A percentile compares a stretch with the other conserved stretches of the same genome.
These are phyloP conservation scores for Beauveria bassiana DNA, from an alignment of 2,329 filamentous ascomycete species.

Conservation along the genomic window DNA sequence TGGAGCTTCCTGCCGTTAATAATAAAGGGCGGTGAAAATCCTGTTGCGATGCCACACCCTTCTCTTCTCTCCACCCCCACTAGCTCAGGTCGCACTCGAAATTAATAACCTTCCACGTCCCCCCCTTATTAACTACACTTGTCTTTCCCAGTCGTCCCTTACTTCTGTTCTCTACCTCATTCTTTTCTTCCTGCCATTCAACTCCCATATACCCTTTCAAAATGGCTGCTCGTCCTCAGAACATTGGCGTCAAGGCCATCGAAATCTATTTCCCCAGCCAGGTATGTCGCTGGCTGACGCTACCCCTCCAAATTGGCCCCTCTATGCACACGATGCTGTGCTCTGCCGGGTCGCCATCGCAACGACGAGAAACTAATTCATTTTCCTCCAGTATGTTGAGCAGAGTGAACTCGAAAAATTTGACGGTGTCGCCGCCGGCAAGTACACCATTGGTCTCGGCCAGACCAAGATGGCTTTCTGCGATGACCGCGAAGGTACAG, in stretches of 20 bases:
- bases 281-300: slow-evolving; percentile 41
- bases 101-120: slow-evolving; percentile 8
- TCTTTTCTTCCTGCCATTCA: neutral
- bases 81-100: slow-evolving; percentile 7
- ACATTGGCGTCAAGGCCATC: slow-evolving; percentile 89
- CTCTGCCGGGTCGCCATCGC: slow-evolving; percentile 11
- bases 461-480: slow-evolving; percentile 92
- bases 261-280: slow-evolving; percentile 83
- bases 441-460: slow-evolving; percentile 86
- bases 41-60: slow-evolving; percentile 1
- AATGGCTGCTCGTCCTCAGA: slow-evolving; percentile 73
- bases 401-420: slow-evolving; percentile 78
- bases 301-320: slow-evolving; percentile 9
- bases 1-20: neutral
- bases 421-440: slow-evolving; percentile 72
- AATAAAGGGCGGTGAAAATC: slow-evolving; percentile 14
- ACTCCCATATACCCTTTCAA: slow-evolving; percentile 18
- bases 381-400: slow-evolving; percentile 63
- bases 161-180: slow-evolving; percentile 1
- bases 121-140: slow-evolving; percentile 6
- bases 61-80: slow-evolving; percentile 2
- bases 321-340: slow-evolving; percentile 11
- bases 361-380: slow-evolving; percentile 17
- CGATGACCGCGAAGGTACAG: slow-evolving; percentile 75
- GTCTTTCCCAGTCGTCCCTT: slow-evolving; percentile 3